Conservation (phyloP, 2,329 filamentous ascomycete genomes). For the Colletotrichum horii region DNA sequence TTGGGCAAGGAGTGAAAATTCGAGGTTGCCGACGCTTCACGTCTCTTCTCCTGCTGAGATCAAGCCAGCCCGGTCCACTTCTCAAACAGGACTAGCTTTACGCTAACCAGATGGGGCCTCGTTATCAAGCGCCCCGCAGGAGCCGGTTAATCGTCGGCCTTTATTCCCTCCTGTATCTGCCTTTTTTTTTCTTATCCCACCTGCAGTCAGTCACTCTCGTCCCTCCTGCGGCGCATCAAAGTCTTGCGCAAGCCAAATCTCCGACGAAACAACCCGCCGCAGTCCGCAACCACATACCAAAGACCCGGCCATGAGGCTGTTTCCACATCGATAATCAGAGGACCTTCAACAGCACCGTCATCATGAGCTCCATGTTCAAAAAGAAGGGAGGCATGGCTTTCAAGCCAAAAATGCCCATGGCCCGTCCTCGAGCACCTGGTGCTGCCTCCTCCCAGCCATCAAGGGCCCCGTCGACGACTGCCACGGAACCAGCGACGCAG, state of each 20-base stretch:
- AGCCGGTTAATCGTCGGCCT: slow-evolving; percentile 13
- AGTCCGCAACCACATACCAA: neutral
- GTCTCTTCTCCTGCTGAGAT: slow-evolving; percentile 29
- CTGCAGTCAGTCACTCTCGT: neutral
- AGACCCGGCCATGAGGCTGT: neutral
- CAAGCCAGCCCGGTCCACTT: slow-evolving; percentile 36
- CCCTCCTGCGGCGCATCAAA: neutral
- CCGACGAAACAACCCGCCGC: neutral
- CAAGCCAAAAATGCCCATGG: slow-evolving; percentile 70
- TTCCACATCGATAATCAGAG: neutral
- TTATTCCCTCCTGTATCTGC: neutral
- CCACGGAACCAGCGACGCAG: neutral
- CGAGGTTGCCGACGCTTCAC: slow-evolving; percentile 38
- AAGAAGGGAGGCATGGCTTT: slow-evolving; percentile 68
- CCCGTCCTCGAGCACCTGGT: slow-evolving; percentile 55
- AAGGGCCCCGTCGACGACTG: slow-evolving; percentile 19
- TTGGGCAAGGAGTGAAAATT: slow-evolving; percentile 29
- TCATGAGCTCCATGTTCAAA: slow-evolving; percentile 72
- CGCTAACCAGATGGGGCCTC: slow-evolving; percentile 34
- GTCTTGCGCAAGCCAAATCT: neutral
- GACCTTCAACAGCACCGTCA: slow-evolving; percentile 27
- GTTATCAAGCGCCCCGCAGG: slow-evolving; percentile 19
- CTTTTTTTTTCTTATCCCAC: neutral
- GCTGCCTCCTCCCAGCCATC: slow-evolving; percentile 41
- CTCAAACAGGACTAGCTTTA: slow-evolving; percentile 39